Percentiles rank a stretch among this genome's conserved stretches.
These are phyloP conservation scores for Nicotiana rustica DNA, from an alignment of 305 asterid species.

Conservation along the genomic window DNA sequence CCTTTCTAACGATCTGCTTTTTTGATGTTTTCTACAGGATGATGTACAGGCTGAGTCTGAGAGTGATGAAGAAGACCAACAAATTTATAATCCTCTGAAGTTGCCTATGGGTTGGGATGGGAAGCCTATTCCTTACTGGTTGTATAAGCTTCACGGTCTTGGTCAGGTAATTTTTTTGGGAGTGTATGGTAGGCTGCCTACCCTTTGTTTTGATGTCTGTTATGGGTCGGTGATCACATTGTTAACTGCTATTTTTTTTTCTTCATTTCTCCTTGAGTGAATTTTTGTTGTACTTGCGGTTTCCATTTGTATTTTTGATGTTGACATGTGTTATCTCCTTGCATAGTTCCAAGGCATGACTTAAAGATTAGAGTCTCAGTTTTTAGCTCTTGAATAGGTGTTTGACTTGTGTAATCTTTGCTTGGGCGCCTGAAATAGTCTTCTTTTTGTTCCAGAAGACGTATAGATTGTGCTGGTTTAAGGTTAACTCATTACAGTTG, in stretches of 20 bases:
- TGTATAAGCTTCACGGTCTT: conserved; percentile 98
- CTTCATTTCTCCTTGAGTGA: not conserved
- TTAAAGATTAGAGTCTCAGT: not conserved
- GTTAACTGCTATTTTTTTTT: not conserved
- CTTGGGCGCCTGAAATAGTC: not conserved
- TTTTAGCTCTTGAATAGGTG: conserved; percentile 20
- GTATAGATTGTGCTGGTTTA: not conserved
- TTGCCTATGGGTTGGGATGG: conserved; percentile 99
- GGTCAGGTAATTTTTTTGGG: conserved; percentile 76
- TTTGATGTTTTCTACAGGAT: conserved; percentile 62
- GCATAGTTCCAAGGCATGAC: not conserved
- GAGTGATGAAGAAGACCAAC: conserved; percentile 98
- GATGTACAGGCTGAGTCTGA: conserved; percentile 91
- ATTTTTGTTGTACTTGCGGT: not conserved
- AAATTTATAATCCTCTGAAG: conserved; percentile 96
- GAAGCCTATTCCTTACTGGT: conserved; percentile 99
- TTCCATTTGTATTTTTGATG: conserved; percentile 19
- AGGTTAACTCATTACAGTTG: not conserved
- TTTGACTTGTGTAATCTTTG: conserved; percentile 14
- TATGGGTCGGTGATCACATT: conserved; percentile 15
- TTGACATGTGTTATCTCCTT: conserved; percentile 19
- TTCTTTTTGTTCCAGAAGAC: conserved; percentile 17
- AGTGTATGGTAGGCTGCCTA: not conserved
- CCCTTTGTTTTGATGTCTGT: not conserved
- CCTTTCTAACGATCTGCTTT: not conserved